Conservation (phyloP, 2,329 filamentous ascomycete genomes). For the Fusarium protoensiforme region DNA sequence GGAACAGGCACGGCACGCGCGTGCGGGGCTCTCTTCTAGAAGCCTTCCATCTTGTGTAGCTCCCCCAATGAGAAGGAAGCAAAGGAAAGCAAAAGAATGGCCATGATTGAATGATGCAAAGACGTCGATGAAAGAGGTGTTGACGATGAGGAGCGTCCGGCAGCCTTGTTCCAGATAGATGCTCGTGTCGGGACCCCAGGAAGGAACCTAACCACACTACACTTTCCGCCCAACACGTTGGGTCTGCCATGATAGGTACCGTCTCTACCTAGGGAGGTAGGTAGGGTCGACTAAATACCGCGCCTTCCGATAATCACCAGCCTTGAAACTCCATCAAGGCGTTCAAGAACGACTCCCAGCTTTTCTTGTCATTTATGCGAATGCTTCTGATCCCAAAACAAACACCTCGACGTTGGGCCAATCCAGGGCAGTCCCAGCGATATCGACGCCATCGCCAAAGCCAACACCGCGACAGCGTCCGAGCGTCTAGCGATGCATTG, state of each 20-base stretch:
- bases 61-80: slow-evolving; percentile 24
- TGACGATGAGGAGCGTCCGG: not conserved
- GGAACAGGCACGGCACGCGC: slow-evolving; percentile 12
- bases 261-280: not conserved
- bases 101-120: not conserved
- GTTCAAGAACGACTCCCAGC: not conserved
- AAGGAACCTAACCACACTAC: not conserved
- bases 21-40: slow-evolving; percentile 43
- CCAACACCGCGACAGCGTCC: slow-evolving; percentile 16
- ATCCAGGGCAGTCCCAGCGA: not conserved
- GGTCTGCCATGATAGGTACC: not conserved
- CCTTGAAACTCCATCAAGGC: not conserved
- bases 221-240: not conserved
- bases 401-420: not conserved
- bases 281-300: not conserved
- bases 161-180: not conserved
- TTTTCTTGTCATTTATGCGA: not conserved
- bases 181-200: not conserved
- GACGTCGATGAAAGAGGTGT: not conserved
- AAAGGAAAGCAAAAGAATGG: slow-evolving; percentile 1
- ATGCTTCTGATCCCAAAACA: not conserved
- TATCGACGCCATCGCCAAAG: slow-evolving; percentile 1
- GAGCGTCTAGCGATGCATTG: slow-evolving; percentile 14
- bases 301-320: not conserved
- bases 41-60: slow-evolving; percentile 34